Evolutionary conservation across 352 stramenopile genomes (phyloP).

Genomic region (Phytophthora citricola): DNA sequence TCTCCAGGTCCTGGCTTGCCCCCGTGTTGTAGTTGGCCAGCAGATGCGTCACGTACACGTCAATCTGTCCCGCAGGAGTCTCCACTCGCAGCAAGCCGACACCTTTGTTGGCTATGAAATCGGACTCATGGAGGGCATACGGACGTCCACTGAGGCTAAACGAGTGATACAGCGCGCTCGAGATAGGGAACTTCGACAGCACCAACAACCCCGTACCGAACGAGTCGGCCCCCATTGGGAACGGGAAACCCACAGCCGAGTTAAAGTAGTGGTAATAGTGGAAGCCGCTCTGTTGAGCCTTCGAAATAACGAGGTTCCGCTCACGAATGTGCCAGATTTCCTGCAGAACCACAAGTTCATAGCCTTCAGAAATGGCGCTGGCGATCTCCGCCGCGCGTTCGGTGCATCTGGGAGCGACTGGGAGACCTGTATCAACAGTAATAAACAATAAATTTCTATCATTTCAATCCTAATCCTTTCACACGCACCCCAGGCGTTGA

Average conservation of each 20-base stretch:
- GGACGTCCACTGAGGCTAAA: slow-evolving; percentile 80
- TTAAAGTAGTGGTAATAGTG: slow-evolving; percentile 89
- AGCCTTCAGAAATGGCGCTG: slow-evolving; percentile 66
- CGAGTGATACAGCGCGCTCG: slow-evolving; percentile 69
- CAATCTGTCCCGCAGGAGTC: slow-evolving; percentile 60
- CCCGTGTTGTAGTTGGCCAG: slow-evolving; percentile 84
- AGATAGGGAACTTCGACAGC: slow-evolving; percentile 76
- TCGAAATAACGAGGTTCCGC: slow-evolving; percentile 72
- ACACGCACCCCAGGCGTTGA: slow-evolving; percentile 77
- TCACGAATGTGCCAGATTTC: slow-evolving; percentile 87
- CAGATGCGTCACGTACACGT: slow-evolving; percentile 83
- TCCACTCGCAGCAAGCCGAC: slow-evolving; percentile 72
- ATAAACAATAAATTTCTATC: slow-evolving; percentile 2
- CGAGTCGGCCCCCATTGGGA: slow-evolving; percentile 70
- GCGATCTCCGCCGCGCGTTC: slow-evolving; percentile 74
- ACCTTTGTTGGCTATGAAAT: slow-evolving; percentile 86
- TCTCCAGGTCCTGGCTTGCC: slow-evolving; percentile 72
- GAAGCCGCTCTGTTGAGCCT: slow-evolving; percentile 64
- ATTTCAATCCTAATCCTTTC: slow-evolving; percentile 21
- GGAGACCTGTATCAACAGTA: slow-evolving; percentile 49
- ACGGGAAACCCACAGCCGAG: slow-evolving; percentile 75
- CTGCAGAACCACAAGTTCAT: slow-evolving; percentile 84
- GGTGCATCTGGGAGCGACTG: slow-evolving; percentile 69
- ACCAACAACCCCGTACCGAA: slow-evolving; percentile 84
- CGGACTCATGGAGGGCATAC: slow-evolving; percentile 80